A percentile compares a stretch with the other conserved stretches of the same genome.
phyloP scores from a whole-genome alignment of 805 yeast species.

The Zygotorulaspora florentina region DNA sequence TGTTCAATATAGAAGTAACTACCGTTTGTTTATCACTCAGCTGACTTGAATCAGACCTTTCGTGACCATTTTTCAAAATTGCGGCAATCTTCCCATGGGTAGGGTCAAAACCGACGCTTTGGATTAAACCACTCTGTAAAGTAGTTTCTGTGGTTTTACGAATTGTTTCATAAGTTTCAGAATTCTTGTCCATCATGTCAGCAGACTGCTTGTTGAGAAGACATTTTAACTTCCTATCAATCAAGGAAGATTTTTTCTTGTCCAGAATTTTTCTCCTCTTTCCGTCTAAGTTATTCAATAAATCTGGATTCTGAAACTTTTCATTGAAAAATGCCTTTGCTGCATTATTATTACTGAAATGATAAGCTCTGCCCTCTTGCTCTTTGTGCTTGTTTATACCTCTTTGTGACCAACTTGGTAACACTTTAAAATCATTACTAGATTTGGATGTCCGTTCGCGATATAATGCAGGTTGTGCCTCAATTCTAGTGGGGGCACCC shows the following conservation, averaged over 20 bases:
- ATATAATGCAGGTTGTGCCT: slow-evolving; percentile 41
- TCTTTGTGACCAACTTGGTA: slow-evolving; percentile 9
- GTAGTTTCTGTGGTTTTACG: slow-evolving; percentile 36
- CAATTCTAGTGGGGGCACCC: slow-evolving; percentile 51
- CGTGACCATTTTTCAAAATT: slow-evolving; percentile 13
- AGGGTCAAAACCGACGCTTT: slow-evolving; percentile 52
- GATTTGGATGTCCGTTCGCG: slow-evolving; percentile 23
- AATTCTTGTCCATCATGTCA: slow-evolving; percentile 14
- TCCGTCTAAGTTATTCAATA: slow-evolving; percentile 38
- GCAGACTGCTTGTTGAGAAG: slow-evolving; percentile 8
- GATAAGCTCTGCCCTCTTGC: slow-evolving; percentile 24
- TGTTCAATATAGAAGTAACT: slow-evolving; percentile 30
- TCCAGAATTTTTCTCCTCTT: slow-evolving; percentile 40
- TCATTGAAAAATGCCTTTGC: slow-evolving; percentile 51
- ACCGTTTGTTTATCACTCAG: slow-evolving; percentile 19
- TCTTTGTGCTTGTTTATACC: slow-evolving; percentile 23
- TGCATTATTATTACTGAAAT: slow-evolving; percentile 41
- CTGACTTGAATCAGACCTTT: slow-evolving; percentile 9
- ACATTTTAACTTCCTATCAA: slow-evolving; percentile 31
- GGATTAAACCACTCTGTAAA: slow-evolving; percentile 39
- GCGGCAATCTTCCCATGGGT: slow-evolving; percentile 33
- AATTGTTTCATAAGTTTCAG: slow-evolving; percentile 22
- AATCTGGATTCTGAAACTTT: slow-evolving; percentile 45
- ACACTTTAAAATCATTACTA: slow-evolving; percentile 6
- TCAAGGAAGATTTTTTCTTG: slow-evolving; percentile 30